Base-by-base conservation (phyloP, 108 stramenopile genomes). In the Skeletonema marinoi region DNA sequence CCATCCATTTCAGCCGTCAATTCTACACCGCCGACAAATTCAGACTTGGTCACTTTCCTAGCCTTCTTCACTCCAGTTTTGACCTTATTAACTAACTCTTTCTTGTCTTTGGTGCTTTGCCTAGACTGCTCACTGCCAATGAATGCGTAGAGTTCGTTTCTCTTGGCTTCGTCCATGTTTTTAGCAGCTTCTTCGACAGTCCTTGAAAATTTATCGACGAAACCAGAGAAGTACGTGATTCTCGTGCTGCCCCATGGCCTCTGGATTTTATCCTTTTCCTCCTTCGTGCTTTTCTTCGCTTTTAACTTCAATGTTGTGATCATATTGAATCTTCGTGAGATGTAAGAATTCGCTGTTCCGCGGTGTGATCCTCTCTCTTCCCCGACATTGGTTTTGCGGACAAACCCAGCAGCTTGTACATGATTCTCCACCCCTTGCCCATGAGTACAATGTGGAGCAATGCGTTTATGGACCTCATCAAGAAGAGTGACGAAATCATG, bases 331-430 rank as follows among this genome's bases (percentile, higher is more conserved):
- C 30, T 21, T 8, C 66, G 38, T 9, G n/a, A 19, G 66, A 66
- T 46, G 19, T 19, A 30, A 44, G 21, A 44, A 36, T 66, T 41
- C 25, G 38, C 29, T 9, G 46, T 66, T 10, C 39, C 10, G 25
- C 66, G 66, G 4, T 44, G 42, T 3, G 66, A 46, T 17, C 41
- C 42, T 44, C 66, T 66, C 46, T 41, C 17, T 36, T 44, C 66
- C 8, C 46, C 66, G 4, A 66, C 66, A 6, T 21, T 25, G 19
- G 66, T 66, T 32, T 66, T 9, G 42, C 66, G 21, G 17, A 66
- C 66, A 66, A 30, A 30, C n/a, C 46, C 46, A 21, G 41, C 66
- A 8, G 66, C 21, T 44, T 66, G 66, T 2, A 66, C 66, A 66
- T 46, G 66, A 66, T 44, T 66, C 42, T 66, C 66, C 7, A 32